Conservation (phyloP, 768 basidiomycete genomes). For the Heimioporus sp. region DNA sequence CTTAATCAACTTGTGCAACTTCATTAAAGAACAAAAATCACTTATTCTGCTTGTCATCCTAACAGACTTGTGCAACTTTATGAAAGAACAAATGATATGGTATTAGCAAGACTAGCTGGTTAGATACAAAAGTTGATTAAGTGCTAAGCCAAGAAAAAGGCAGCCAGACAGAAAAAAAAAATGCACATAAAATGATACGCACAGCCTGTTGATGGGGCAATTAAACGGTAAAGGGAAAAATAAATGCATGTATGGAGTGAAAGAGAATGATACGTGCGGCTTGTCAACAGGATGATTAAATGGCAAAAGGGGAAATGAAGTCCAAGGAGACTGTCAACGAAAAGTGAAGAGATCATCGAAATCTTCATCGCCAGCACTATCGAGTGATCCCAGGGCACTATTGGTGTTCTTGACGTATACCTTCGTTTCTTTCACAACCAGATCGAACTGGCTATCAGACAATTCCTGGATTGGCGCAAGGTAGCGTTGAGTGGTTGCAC, state of each 20-base stretch:
- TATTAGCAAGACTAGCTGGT: background rate
- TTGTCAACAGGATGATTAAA: background rate
- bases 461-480: conserved; percentile 5
- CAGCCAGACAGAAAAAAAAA: background rate
- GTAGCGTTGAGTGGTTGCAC: conserved; percentile 1
- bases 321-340: background rate
- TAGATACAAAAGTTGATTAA: background rate
- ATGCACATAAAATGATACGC: background rate
- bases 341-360: background rate
- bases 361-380: background rate
- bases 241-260: no score
- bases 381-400: background rate
- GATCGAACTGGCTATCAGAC: conserved; percentile 1
- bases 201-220: no score
- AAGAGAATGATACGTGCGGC: background rate
- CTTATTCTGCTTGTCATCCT: background rate
- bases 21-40: background rate
- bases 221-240: no score
- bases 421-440: background rate
- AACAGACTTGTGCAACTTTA: background rate
- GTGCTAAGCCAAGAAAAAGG: background rate
- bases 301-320: background rate
- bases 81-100: background rate
- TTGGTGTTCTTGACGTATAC: background rate
- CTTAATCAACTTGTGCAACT: background rate